phyloP scores from a whole-genome alignment of 2,329 filamentous ascomycete genomes.

The Fusarium agapanthi region DNA sequence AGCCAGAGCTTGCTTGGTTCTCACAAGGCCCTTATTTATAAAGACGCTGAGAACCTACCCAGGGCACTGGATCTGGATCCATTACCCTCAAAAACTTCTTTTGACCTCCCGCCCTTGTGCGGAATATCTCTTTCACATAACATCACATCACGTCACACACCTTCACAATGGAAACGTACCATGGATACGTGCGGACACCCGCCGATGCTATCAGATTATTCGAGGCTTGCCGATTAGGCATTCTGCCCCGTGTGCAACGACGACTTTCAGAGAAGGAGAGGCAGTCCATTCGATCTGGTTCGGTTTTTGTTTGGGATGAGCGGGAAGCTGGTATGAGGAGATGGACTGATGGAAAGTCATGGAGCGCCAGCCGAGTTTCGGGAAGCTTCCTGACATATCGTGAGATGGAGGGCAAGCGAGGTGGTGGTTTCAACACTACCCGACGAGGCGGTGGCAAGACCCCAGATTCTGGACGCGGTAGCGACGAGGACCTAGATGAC shows the following conservation, averaged over 20 bases:
- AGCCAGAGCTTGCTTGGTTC: constrained; percentile 38
- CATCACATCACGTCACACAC: constrained; percentile 29
- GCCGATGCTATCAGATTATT: constrained; percentile 98
- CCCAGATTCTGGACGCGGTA: constrained; percentile 81
- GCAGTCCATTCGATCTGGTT: constrained; percentile 94
- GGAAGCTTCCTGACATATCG: constrained; percentile 97
- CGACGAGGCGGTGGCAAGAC: constrained; percentile 74
- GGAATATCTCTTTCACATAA: constrained; percentile 22
- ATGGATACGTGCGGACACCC: constrained; percentile 94
- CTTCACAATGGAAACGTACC: constrained; percentile 89
- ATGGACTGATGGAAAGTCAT: constrained; percentile 99
- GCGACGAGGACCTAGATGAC: constrained; percentile 86
- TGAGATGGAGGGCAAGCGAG: constrained; percentile 98
- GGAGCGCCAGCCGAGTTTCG: constrained; percentile 96
- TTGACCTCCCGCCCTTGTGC: constrained; percentile 24
- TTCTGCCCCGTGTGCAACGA: constrained; percentile 90
- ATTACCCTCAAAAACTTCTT: constrained; percentile 23
- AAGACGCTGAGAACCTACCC: constrained; percentile 30
- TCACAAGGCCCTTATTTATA: constrained; percentile 33
- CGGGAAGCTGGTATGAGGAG: constrained; percentile 96
- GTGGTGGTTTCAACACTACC: constrained; percentile 73
- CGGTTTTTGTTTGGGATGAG: constrained; percentile 99
- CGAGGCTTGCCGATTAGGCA: constrained; percentile 89
- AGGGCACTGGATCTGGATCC: constrained; percentile 29
- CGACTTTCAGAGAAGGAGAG: constrained; percentile 96